phyloP scores from a whole-genome alignment of 2,329 filamentous ascomycete genomes.

The Dactylonectria macrodidyma region DNA sequence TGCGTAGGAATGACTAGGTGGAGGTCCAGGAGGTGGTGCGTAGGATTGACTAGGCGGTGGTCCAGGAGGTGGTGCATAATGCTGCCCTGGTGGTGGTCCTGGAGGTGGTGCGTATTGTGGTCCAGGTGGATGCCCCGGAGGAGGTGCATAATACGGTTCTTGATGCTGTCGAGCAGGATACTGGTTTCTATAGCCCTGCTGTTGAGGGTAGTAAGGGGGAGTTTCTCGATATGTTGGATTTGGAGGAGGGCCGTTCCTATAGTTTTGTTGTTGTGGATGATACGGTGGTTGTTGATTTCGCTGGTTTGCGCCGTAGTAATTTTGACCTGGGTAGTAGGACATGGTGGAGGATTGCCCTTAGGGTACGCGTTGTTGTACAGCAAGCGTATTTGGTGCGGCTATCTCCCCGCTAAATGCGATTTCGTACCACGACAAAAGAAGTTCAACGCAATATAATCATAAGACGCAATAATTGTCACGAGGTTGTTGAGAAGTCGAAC shows the following conservation, averaged over 20 bases:
- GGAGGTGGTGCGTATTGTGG: constrained; percentile 37
- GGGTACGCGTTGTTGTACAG: neutral
- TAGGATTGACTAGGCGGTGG: too few species aligned
- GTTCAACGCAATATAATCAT: neutral
- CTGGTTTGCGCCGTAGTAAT: constrained; percentile 52
- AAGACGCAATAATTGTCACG: neutral
- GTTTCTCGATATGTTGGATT: neutral
- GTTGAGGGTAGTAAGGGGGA: neutral
- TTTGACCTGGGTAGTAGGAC: constrained; percentile 60
- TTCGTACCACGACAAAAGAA: neutral
- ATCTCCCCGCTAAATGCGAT: neutral
- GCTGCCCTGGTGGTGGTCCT: constrained; percentile 33
- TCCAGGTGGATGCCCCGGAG: constrained; percentile 41
- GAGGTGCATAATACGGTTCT: constrained; percentile 38
- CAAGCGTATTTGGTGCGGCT: neutral
- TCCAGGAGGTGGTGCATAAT: too few species aligned
- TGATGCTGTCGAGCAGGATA: neutral
- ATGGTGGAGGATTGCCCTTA: constrained; percentile 42
- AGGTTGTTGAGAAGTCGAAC: neutral
- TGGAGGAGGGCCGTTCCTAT: neutral
- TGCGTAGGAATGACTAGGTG: too few species aligned
- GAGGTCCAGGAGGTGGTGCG: neutral
- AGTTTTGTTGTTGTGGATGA: neutral
- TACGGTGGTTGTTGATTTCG: neutral
- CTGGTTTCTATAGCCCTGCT: neutral